These are phyloP conservation scores for Ceratocystis ficicola DNA, from an alignment of 2,329 filamentous ascomycete genomes.

Conservation along the genomic window DNA sequence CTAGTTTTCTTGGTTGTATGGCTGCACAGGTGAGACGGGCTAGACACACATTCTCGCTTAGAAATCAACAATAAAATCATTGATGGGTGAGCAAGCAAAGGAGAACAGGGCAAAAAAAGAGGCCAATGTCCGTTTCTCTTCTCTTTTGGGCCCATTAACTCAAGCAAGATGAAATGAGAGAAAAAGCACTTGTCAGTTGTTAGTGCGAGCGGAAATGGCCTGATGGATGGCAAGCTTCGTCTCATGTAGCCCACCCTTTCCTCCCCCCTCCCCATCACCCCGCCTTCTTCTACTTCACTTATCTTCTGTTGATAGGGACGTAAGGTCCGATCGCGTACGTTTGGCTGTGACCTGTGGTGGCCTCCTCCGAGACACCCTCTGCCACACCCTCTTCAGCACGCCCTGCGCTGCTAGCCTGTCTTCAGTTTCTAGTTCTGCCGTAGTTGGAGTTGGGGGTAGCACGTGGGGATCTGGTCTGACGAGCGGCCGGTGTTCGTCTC, in stretches of 20 bases:
- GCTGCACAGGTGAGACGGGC: background rate
- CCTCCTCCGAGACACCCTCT: background rate
- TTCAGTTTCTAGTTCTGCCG: background rate
- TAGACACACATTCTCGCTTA: background rate
- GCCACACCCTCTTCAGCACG: slow-evolving; percentile 1
- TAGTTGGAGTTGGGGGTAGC: background rate
- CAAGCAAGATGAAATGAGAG: background rate
- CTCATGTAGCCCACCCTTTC: background rate
- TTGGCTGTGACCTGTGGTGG: background rate
- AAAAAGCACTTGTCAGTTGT: background rate
- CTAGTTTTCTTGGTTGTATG: background rate
- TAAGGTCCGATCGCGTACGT: background rate
- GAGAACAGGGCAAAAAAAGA: background rate
- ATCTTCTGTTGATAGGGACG: background rate
- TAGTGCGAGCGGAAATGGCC: background rate
- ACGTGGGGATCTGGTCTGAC: background rate
- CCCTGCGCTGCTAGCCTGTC: background rate
- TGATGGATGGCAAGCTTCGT: background rate
- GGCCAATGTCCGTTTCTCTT: background rate
- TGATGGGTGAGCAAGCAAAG: background rate
- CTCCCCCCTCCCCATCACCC: background rate
- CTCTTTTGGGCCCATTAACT: background rate
- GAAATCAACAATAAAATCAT: background rate
- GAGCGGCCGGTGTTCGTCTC: background rate
- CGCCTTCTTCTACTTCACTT: background rate